Evolutionary conservation across 2,329 filamentous ascomycete genomes (phyloP).

Genomic region (Aspergillus spinulosporus): DNA sequence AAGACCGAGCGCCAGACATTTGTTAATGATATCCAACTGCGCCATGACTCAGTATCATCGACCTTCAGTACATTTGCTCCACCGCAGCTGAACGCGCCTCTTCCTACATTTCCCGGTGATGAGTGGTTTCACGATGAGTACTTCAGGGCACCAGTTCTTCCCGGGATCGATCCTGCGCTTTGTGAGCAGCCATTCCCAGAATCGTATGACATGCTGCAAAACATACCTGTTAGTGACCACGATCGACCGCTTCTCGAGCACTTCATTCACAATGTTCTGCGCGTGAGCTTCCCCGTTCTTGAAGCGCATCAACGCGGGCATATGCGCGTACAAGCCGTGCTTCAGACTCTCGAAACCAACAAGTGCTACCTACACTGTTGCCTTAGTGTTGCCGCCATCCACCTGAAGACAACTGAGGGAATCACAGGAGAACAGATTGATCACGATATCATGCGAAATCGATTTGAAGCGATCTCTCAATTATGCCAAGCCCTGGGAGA

Average conservation of each 20-base stretch:
- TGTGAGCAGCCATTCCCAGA: conserved; percentile 23
- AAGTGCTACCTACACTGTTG: conserved; percentile 94
- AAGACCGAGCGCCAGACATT: conserved; percentile 94
- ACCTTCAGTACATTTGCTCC: conserved; percentile 92
- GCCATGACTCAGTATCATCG: conserved; percentile 82
- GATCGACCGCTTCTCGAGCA: conserved; percentile 87
- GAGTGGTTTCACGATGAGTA: conserved; percentile 73
- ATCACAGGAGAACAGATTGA: conserved; percentile 73
- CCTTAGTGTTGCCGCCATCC: conserved; percentile 86
- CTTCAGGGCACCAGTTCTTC: conserved; percentile 54
- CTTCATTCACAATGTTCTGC: conserved; percentile 84
- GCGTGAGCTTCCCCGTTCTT: conserved; percentile 86
- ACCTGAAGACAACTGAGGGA: conserved; percentile 76
- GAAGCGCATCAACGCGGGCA: conserved; percentile 87
- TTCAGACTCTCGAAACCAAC: conserved; percentile 87
- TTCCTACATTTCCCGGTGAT: conserved; percentile 63
- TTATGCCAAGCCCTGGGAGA: conserved; percentile 78
- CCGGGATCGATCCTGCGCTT: conserved; percentile 24
- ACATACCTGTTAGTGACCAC: conserved; percentile 80
- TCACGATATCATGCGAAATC: conserved; percentile 88
- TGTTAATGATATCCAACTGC: conserved; percentile 82
- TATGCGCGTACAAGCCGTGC: conserved; percentile 75
- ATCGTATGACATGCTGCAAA: conserved; percentile 63
- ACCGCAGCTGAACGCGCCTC: conserved; percentile 66
- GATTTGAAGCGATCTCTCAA: conserved; percentile 81